phyloP scores from a whole-genome alignment of 768 basidiomycete genomes.

The Suillus placidus region DNA sequence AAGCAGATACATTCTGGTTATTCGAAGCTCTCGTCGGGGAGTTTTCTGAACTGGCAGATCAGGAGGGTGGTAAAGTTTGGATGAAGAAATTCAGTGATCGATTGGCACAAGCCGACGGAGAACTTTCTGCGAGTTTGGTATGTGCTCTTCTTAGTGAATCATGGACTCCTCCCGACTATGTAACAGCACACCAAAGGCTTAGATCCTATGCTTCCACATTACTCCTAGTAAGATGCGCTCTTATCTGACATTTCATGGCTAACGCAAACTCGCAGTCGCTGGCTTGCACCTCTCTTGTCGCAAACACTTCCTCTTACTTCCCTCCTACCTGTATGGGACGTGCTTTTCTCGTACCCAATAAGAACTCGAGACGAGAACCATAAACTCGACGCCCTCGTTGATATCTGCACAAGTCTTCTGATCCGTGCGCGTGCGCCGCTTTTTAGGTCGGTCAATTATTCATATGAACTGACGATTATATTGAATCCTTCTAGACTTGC shows the following conservation, averaged over 20 bases:
- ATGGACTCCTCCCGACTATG: background rate
- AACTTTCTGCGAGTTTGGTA: conserved; percentile 64
- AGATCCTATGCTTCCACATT: conserved; percentile 74
- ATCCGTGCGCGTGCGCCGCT: conserved; percentile 56
- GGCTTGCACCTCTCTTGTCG: conserved; percentile 71
- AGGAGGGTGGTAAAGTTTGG: conserved; percentile 64
- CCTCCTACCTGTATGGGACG: conserved; percentile 70
- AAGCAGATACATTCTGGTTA: conserved; percentile 84
- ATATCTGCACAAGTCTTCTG: conserved; percentile 72
- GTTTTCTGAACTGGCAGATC: conserved; percentile 72
- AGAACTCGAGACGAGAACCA: conserved; percentile 54
- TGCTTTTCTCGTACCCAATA: conserved; percentile 61
- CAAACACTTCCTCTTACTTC: conserved; percentile 71
- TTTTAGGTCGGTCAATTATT: conserved; percentile 47
- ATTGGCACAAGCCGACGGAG: conserved; percentile 62
- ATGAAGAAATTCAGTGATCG: conserved; percentile 63
- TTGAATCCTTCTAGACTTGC: conserved; percentile 48
- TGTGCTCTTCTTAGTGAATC: conserved; percentile 2
- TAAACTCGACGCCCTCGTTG: conserved; percentile 70
- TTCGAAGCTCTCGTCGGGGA: conserved; percentile 76
- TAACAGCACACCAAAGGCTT: conserved; percentile 62
- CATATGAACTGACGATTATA: conserved; percentile 5
- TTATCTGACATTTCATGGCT: conserved; percentile 1
- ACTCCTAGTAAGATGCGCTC: conserved; percentile 64
- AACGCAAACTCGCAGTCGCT: conserved; percentile 50